Evolutionary conservation across 805 yeast species (phyloP).

Genomic region (Candida succiphila): DNA sequence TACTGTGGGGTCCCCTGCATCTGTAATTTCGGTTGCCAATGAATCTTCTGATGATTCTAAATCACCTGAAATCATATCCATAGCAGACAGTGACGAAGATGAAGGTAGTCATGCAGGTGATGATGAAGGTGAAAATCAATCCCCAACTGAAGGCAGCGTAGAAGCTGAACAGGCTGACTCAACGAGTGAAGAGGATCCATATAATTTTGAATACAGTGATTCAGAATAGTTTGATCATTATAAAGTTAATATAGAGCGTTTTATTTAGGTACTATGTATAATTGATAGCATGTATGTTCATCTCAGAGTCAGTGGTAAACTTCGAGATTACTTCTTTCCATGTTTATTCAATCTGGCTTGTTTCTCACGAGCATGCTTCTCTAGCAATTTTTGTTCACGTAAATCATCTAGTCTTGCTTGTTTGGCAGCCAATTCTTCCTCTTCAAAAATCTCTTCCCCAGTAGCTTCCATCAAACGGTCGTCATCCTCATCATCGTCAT

Average conservation of each 20-base stretch:
- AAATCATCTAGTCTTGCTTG: constrained; percentile 71
- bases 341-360: constrained; percentile 21
- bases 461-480: constrained; percentile 89
- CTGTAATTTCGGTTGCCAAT: too few relatives aligned
- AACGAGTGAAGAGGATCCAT: constrained; percentile 16
- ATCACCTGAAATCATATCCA: too few relatives aligned
- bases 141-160: constrained; percentile 3
- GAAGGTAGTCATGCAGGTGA: background rate
- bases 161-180: constrained; percentile 1
- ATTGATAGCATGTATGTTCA: constrained; percentile 1
- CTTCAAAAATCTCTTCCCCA: constrained; percentile 79
- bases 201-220: constrained; percentile 36
- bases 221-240: constrained; percentile 8
- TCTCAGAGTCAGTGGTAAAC: too few relatives aligned
- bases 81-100: background rate
- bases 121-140: constrained; percentile 14
- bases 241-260: background rate
- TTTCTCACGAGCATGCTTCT: constrained; percentile 35
- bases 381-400: constrained; percentile 56
- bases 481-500: constrained; percentile 34
- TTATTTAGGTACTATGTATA: background rate
- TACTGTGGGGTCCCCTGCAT: too few relatives aligned
- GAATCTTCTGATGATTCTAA: too few relatives aligned
- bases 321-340: background rate
- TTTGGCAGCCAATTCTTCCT: constrained; percentile 61